phyloP scores from a whole-genome alignment of 2,329 filamentous ascomycete genomes.

The Paracamarosporium sp. region DNA sequence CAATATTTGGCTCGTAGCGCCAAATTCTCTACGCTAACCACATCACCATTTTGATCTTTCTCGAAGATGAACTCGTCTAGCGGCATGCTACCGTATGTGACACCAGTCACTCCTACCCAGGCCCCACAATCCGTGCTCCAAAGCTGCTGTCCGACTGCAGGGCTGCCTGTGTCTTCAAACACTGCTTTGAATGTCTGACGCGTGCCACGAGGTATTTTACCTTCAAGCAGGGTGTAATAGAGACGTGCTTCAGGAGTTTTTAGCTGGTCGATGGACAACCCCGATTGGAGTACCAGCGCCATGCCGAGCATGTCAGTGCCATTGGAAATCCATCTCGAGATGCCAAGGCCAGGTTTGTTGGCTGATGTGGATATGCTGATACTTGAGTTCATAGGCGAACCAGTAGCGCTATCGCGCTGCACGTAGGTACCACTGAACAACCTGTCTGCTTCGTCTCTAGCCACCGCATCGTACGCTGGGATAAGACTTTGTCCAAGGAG shows the following conservation, averaged over 20 bases:
- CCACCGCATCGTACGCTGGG: constrained; percentile 22
- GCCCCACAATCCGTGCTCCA: constrained; percentile 29
- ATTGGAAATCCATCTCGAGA: constrained; percentile 21
- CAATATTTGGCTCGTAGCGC: constrained; percentile 23
- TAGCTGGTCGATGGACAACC: constrained; percentile 3
- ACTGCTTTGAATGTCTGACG: constrained; percentile 28
- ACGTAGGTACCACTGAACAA: constrained; percentile 20
- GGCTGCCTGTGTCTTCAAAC: constrained; percentile 27
- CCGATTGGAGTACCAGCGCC: constrained; percentile 19
- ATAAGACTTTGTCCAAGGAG: constrained; percentile 19
- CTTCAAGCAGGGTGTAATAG: constrained; percentile 30
- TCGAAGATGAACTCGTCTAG: constrained; percentile 34
- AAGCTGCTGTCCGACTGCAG: constrained; percentile 19
- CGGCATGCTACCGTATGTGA: constrained; percentile 30
- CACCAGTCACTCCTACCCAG: constrained; percentile 29
- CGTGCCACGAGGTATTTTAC: constrained; percentile 16
- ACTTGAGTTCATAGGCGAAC: constrained; percentile 9
- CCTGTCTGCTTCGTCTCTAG: constrained; percentile 19
- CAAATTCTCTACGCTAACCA: constrained; percentile 29
- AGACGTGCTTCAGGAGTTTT: constrained; percentile 20
- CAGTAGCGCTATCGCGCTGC: background rate
- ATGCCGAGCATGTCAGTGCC: constrained; percentile 25
- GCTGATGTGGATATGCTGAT: constrained; percentile 16
- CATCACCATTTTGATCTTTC: constrained; percentile 24
- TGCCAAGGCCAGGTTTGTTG: constrained; percentile 19